phyloP scores from a whole-genome alignment of 2,329 filamentous ascomycete genomes.

The Davidsoniella australis region DNA sequence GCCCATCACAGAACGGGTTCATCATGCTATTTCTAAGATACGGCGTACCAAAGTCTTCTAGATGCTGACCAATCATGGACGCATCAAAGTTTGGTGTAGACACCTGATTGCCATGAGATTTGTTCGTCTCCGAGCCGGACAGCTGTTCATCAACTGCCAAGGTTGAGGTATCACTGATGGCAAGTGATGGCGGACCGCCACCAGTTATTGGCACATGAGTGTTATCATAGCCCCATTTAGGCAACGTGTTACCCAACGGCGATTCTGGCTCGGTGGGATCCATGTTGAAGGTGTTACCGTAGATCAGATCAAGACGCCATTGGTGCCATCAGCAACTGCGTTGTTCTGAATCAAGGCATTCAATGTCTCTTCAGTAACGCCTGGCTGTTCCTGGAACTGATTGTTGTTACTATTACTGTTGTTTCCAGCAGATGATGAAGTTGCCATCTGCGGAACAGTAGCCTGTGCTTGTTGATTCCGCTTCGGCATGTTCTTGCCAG shows the following conservation, averaged over 20 bases:
- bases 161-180: slow-evolving; percentile 2
- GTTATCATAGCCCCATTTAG: slow-evolving; percentile 3
- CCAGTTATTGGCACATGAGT: slow-evolving; percentile 1
- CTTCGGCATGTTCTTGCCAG: background rate
- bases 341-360: slow-evolving; percentile 2
- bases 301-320: slow-evolving; percentile 5
- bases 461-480: background rate
- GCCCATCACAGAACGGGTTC: too few species aligned
- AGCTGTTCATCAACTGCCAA: background rate
- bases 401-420: too few species aligned
- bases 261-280: background rate
- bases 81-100: too few species aligned
- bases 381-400: background rate
- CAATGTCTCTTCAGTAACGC: background rate
- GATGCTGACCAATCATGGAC: too few species aligned
- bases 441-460: background rate
- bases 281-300: slow-evolving; percentile 3
- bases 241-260: background rate
- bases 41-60: too few species aligned
- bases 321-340: background rate
- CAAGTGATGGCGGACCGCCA: slow-evolving; percentile 3
- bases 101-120: too few species aligned
- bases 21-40: too few species aligned
- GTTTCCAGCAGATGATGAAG: background rate
- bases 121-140: background rate